Evolutionary conservation across 306 rosid species (phyloP), one percentile per base, ranked within the genome.

Genomic region (Erythrophleum fordii): DNA sequence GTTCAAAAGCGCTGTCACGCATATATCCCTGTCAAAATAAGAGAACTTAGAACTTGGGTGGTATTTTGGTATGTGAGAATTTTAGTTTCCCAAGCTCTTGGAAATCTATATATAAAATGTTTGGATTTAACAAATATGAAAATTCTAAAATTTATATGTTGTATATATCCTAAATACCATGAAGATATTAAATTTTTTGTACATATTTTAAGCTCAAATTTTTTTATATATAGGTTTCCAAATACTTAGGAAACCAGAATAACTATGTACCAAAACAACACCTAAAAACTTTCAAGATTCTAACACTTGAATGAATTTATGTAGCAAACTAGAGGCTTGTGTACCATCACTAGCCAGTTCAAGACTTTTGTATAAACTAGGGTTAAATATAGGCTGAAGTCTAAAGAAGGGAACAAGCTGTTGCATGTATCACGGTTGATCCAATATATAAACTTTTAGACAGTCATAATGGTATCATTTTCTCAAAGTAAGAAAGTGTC

Each of bases 1-100:
- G 92, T 77, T 92, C 94, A 84, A 92, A 92, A 26, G 94, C 88
- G 56, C 84, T 67, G 66, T 92, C 94, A 53, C 88, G 88, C 58
- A 88, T 85, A 55, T 92, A 90, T 61, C 86, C 90, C 94, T 91
- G 77, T 75, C 58, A 72, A 53, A 83, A 4, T 39, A 82, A 67
- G 74, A 69, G 26, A 35, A 34, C 61, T 48, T 9, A 10, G 12
- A 61, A 67, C 23, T 52, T 11, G 12, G 7, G 35, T 23, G 31
- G 16, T 10, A 31, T 11, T 25, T 11, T 23, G 8, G 16, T 23
- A 5, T 11, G 34, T 10, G 11, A 56, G 8, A 56, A 56, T 4
- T 9, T 56, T 11, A 22, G 31, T 23, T 11, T 22, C 34, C 2
- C 17, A 25, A 56, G 34, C 34, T 25, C 17, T 23, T 11, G 64